These are phyloP conservation scores for Erysimum cheiri DNA, from an alignment of 441 rosid genomes.

Conservation along the genomic window DNA sequence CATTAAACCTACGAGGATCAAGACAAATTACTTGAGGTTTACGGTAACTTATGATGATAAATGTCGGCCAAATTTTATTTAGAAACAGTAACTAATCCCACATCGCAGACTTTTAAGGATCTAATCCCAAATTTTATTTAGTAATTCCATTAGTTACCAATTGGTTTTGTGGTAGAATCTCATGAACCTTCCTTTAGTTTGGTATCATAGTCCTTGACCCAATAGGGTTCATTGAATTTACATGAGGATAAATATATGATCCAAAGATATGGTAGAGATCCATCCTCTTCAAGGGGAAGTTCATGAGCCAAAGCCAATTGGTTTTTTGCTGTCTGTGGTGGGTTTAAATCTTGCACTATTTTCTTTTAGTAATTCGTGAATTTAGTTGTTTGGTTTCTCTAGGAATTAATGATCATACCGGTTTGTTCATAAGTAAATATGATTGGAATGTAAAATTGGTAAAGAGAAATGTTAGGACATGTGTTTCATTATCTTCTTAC, in stretches of 20 bases:
- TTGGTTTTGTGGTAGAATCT: slow-evolving; percentile 1
- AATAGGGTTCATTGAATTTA: neutral
- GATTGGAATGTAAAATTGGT: neutral
- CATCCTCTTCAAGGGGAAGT: neutral
- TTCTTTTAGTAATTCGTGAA: too few relatives aligned
- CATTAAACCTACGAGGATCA: neutral
- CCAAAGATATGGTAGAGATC: neutral
- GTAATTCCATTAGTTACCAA: neutral
- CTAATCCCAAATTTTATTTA: too few relatives aligned
- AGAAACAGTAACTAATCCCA: neutral
- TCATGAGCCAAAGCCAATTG: slow-evolving; percentile 3
- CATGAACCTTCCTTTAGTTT: neutral
- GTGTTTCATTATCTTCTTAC: too few relatives aligned
- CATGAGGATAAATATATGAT: neutral
- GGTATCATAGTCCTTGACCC: neutral
- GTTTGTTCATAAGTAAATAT: neutral
- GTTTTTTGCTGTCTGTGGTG: neutral
- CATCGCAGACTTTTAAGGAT: neutral
- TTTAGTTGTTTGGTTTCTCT: neutral
- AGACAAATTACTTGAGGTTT: neutral
- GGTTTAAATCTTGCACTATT: too few relatives aligned
- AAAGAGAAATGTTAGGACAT: neutral
- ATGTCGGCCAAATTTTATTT: neutral
- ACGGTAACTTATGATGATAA: neutral
- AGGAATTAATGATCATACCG: neutral